Evolutionary conservation across 1,284 basidiomycete genomes (phyloP), one percentile per base, ranked within the genome.

Genomic region (Schizopora paradoxa): DNA sequence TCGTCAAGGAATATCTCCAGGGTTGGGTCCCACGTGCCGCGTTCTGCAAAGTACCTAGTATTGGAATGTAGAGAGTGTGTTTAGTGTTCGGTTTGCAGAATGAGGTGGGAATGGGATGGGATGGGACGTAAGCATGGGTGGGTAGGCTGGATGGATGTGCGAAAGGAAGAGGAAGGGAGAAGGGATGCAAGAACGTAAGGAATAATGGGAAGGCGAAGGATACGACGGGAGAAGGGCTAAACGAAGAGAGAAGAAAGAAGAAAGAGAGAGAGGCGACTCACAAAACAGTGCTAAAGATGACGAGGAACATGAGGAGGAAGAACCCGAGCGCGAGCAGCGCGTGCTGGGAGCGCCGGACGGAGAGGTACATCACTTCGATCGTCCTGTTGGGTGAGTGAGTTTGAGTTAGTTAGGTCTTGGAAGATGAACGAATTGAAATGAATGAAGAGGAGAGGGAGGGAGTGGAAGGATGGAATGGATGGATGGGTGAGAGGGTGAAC

Each of bases 311-410:
- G 42, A 82, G 63, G n/a, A 93, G 85, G 64, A 94, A 93, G 65
- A 93, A 94, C 2, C 79, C 77, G 29, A 94, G 78, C 0, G 91
- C 90, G 6, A 91, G 73, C 0, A 94, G 71, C 0, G 90, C 90
- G 55, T 94, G 87, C 58, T 89, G 84, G 0, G 88, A 91, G 49
- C 87, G 72, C 43, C 83, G 74, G 32, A 92, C 82, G n/a, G 88
- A 83, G 27, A 93, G 75, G 60, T 86, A 91, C 90, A 93, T 93
- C 55, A 93, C 89, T 68, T 93, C 89, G 48, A 93, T 93, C 0
- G 91, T 93, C 43, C 82, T 87, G 52, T 8, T 37, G 29, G 27
- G 34, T 49, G 8, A 31, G 28, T 14, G 28, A 31, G n/a, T n/a
- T n/a, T n/a, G n/a, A n/a, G n/a, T n/a, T n/a, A n/a, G n/a, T n/a